Percentiles rank a stretch among this genome's conserved stretches.
phyloP scores from a whole-genome alignment of 352 stramenopile genomes.

The Phytophthora cryptogea region DNA sequence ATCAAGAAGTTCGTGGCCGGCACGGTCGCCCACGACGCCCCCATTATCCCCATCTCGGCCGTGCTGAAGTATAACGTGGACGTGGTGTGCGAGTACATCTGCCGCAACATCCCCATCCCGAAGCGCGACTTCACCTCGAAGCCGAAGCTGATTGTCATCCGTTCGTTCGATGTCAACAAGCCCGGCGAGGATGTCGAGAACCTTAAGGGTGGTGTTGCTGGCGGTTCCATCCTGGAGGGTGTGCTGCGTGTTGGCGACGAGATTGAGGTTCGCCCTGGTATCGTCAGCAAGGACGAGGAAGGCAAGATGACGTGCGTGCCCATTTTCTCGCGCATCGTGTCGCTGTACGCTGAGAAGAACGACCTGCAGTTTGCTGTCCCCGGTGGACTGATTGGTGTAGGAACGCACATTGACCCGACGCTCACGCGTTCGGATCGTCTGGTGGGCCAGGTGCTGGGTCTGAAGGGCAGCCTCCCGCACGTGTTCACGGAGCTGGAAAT shows the following conservation, averaged over 20 bases:
- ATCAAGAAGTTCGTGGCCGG: constrained; percentile 92
- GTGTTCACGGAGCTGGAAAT: constrained; percentile 99
- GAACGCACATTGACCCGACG: constrained; percentile 99
- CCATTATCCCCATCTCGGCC: constrained; percentile 99
- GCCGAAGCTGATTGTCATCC: constrained; percentile 99
- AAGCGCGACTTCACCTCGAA: constrained; percentile 97
- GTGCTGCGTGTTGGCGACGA: constrained; percentile 98
- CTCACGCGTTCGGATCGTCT: constrained; percentile 98
- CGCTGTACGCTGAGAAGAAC: constrained; percentile 99
- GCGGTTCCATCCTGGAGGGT: constrained; percentile 95
- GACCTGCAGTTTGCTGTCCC: constrained; percentile 99
- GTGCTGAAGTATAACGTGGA: constrained; percentile 99
- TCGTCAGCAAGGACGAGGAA: constrained; percentile 98
- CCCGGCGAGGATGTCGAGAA: constrained; percentile 98
- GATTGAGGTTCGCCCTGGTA: constrained; percentile 99
- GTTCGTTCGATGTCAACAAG: constrained; percentile 99
- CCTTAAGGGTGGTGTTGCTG: constrained; percentile 93
- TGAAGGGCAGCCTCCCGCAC: constrained; percentile 97
- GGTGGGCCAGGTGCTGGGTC: constrained; percentile 98
- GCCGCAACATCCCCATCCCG: constrained; percentile 98
- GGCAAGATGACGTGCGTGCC: constrained; percentile 94
- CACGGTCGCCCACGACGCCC: constrained; percentile 95
- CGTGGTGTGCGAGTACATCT: constrained; percentile 99
- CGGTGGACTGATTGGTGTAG: constrained; percentile 99
- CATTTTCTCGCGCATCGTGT: constrained; percentile 95